Percentiles rank a stretch among this genome's conserved stretches.
Evolutionary conservation across 352 stramenopile genomes (phyloP).

Genomic region (Globisporangium paddicum): DNA sequence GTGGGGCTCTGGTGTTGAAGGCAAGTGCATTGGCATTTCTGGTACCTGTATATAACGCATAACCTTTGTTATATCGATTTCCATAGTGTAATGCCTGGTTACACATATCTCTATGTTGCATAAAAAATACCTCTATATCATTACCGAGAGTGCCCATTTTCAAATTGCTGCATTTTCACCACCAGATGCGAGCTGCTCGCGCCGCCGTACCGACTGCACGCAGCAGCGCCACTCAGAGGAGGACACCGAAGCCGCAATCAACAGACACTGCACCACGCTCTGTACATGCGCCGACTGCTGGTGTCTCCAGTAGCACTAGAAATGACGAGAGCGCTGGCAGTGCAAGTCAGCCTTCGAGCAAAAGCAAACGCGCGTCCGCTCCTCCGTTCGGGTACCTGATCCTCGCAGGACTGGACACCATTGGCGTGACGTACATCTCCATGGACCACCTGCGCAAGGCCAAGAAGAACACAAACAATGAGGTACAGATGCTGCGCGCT

Average conservation of each 20-base stretch:
- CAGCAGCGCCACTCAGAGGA: background rate
- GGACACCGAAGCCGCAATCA: background rate
- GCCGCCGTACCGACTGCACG: background rate
- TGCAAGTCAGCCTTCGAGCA: background rate
- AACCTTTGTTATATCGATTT: background rate
- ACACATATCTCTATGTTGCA: background rate
- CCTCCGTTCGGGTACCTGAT: slow-evolving; percentile 46
- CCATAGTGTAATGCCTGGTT: background rate
- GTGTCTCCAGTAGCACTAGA: background rate
- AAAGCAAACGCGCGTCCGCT: slow-evolving; percentile 1
- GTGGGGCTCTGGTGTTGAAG: background rate
- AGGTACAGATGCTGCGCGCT: no score
- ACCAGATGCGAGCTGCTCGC: background rate
- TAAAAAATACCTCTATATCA: background rate
- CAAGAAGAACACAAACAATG: slow-evolving; percentile 41
- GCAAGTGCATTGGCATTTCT: background rate
- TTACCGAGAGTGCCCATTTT: no score
- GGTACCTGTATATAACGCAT: background rate
- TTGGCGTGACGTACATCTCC: slow-evolving; percentile 48
- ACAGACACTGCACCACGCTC: background rate
- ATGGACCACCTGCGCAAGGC: slow-evolving; percentile 53
- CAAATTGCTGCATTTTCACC: background rate
- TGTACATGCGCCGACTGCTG: background rate
- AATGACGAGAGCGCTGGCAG: background rate
- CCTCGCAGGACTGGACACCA: slow-evolving; percentile 28